phyloP scores from a whole-genome alignment of 345 rosid species.

The Euphorbia peplus region DNA sequence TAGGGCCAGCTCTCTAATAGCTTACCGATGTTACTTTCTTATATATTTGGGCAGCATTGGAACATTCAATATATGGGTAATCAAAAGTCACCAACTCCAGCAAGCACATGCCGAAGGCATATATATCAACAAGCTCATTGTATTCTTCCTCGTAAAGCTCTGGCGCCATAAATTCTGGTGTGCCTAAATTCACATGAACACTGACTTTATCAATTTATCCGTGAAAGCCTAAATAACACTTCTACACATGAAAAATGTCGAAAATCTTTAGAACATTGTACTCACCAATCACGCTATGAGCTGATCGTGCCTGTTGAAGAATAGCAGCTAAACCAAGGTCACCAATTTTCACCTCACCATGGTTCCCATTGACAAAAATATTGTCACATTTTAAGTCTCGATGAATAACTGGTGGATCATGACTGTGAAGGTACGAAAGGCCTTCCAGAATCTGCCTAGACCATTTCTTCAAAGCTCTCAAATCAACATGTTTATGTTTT shows the following conservation, averaged over 20 bases:
- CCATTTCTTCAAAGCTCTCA: slow-evolving; percentile 39
- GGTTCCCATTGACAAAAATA: slow-evolving; percentile 37
- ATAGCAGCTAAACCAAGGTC: slow-evolving; percentile 37
- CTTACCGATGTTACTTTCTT: slow-evolving; percentile 36
- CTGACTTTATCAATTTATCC: not conserved
- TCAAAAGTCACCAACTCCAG: slow-evolving; percentile 35
- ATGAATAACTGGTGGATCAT: slow-evolving; percentile 36
- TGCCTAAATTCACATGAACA: slow-evolving; percentile 17
- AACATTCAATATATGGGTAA: slow-evolving; percentile 32
- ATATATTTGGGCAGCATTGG: slow-evolving; percentile 39
- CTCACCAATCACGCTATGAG: slow-evolving; percentile 39
- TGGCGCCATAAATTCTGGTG: slow-evolving; percentile 39
- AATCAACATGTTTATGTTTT: slow-evolving; percentile 35
- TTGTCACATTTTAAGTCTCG: slow-evolving; percentile 38
- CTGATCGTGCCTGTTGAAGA: slow-evolving; percentile 36
- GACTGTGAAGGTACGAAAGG: slow-evolving; percentile 36
- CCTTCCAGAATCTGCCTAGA: slow-evolving; percentile 36
- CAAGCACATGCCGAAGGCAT: slow-evolving; percentile 42
- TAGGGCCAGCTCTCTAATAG: slow-evolving; percentile 1
- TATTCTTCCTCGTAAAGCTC: slow-evolving; percentile 39
- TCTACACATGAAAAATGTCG: not conserved
- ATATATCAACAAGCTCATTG: slow-evolving; percentile 38
- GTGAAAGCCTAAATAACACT: not conserved
- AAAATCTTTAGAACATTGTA: not conserved
- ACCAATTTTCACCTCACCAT: slow-evolving; percentile 38